Conservation (phyloP, 495 filamentous ascomycete genomes). For the Talaromyces liani region DNA sequence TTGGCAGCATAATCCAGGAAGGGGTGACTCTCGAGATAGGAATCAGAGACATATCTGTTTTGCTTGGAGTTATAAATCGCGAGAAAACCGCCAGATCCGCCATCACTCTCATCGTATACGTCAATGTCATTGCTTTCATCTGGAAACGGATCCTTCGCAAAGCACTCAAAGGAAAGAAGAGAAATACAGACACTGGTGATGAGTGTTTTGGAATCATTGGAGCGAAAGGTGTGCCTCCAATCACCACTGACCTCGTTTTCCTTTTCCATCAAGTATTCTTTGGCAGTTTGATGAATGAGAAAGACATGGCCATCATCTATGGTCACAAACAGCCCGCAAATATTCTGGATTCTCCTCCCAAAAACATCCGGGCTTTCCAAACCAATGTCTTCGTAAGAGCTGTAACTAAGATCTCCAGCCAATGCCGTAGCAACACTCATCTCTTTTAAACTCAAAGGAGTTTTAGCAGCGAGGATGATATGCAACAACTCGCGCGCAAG, state of each 20-base stretch:
- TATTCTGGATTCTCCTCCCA: conserved; percentile 16
- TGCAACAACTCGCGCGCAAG: conserved; percentile 26
- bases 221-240: conserved; percentile 17
- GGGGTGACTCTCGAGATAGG: conserved; percentile 3
- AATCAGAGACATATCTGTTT: not conserved
- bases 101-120: not conserved
- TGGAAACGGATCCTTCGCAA: not conserved
- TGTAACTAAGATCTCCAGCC: conserved; percentile 12
- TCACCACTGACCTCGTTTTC: not conserved
- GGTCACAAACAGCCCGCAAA: conserved; percentile 33
- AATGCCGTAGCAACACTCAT: conserved; percentile 26
- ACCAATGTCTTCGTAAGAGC: conserved; percentile 4
- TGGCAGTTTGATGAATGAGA: conserved; percentile 38
- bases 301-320: conserved; percentile 27
- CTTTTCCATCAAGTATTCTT: conserved; percentile 24
- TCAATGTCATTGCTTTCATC: not conserved
- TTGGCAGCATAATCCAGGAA: conserved; percentile 27
- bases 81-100: not conserved
- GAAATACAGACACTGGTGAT: conserved; percentile 24
- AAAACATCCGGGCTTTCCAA: conserved; percentile 13
- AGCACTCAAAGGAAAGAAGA: conserved; percentile 18
- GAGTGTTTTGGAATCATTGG: conserved; percentile 18
- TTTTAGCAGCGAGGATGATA: conserved; percentile 28
- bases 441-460: conserved; percentile 33
- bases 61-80: not conserved